These are phyloP conservation scores for Podaxis sp. DNA, from an alignment of 768 basidiomycete genomes.

Conservation along the genomic window DNA sequence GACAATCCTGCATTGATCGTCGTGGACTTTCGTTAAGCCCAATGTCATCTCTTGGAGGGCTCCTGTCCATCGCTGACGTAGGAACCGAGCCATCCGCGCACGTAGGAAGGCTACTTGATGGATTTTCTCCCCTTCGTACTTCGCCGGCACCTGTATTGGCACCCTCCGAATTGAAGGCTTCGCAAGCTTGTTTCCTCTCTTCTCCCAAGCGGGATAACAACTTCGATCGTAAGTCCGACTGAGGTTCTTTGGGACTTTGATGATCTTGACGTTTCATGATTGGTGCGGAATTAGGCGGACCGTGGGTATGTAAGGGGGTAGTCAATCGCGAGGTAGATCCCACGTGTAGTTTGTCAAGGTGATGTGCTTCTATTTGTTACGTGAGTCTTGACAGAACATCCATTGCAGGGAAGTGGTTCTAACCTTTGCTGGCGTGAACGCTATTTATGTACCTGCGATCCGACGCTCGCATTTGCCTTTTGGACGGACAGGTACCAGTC, in stretches of 20 bases:
- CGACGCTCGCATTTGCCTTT: not conserved
- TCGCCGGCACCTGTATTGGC: not conserved
- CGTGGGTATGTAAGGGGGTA: conserved; percentile 9
- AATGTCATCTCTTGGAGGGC: conserved; percentile 16
- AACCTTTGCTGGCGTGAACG: conserved; percentile 8
- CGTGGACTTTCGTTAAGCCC: not conserved
- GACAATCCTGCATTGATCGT: conserved; percentile 15
- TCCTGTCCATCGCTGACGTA: conserved; percentile 19
- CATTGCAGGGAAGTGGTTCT: not conserved
- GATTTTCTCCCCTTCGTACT: not conserved
- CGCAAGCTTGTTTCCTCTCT: conserved; percentile 36
- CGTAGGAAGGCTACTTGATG: not conserved
- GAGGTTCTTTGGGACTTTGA: not conserved
- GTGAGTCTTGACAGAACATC: conserved; percentile 6
- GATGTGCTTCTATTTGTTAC: conserved; percentile 12
- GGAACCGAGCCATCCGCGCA: not conserved
- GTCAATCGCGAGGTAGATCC: conserved; percentile 13
- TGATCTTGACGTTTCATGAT: conserved; percentile 15
- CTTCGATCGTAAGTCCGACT: conserved; percentile 30
- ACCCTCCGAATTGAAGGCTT: conserved; percentile 16
- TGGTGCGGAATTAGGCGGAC: conserved; percentile 19
- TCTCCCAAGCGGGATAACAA: conserved; percentile 43
- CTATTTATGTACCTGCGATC: not conserved
- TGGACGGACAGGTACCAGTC: not conserved
- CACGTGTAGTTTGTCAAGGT: conserved; percentile 16